phyloP scores from a whole-genome alignment of 1,284 basidiomycete genomes.

The Rhodotorula mucilaginosa region DNA sequence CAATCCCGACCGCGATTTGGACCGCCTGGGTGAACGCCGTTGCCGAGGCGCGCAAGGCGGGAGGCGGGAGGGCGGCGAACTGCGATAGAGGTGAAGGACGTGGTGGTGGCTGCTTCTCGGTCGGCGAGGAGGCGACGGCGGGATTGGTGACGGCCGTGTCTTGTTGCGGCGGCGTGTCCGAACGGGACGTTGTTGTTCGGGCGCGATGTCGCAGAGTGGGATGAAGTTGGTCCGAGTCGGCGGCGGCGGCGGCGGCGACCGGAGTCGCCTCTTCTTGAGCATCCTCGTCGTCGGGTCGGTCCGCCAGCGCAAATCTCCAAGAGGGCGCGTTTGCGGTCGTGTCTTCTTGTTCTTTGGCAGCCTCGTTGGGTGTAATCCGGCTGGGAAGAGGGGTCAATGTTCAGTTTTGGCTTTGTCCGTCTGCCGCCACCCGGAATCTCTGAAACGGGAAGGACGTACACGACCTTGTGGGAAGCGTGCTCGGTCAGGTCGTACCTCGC shows the following conservation, averaged over 20 bases:
- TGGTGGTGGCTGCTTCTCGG: background rate
- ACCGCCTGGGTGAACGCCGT: slow-evolving; percentile 10
- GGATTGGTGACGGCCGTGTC: background rate
- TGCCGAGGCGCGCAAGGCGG: slow-evolving; percentile 21
- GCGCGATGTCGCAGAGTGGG: no score
- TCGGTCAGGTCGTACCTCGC: slow-evolving; percentile 27
- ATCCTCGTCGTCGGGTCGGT: background rate
- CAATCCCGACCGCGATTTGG: background rate
- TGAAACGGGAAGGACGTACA: slow-evolving; percentile 21
- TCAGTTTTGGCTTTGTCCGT: background rate
- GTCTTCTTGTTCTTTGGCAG: no score
- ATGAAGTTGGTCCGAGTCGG: no score
- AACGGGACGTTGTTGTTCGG: no score
- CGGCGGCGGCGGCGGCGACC: no score
- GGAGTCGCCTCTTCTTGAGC: background rate
- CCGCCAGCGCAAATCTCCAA: background rate
- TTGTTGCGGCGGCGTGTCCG: no score
- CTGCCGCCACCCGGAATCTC: background rate
- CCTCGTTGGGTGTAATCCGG: no score
- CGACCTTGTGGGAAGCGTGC: slow-evolving; percentile 12
- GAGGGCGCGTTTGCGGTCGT: background rate
- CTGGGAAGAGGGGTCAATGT: background rate
- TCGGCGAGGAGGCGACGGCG: background rate
- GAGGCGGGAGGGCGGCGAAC: slow-evolving; percentile 41
- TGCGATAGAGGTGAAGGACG: slow-evolving; percentile 23